Evolutionary conservation across 2,329 filamentous ascomycete species (phyloP).

Genomic region (Emmonsiellopsis sp.): DNA sequence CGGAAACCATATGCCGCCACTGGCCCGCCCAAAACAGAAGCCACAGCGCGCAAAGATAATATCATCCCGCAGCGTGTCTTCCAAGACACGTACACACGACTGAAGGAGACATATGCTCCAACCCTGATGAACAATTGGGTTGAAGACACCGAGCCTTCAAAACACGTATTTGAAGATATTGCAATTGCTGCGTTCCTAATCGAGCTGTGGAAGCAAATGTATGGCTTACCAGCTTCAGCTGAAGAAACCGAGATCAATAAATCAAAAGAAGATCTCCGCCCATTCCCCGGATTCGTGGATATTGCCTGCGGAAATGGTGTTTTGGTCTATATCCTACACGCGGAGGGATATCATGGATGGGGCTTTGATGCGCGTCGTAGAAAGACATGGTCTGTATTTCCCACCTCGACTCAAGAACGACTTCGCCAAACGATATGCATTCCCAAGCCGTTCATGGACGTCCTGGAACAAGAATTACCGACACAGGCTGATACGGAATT

Average conservation of each 20-base stretch:
- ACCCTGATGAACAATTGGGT: constrained; percentile 66
- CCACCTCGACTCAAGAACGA: constrained; percentile 34
- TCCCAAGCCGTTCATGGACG: constrained; percentile 40
- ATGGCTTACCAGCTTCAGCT: constrained; percentile 33
- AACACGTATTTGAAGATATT: constrained; percentile 93
- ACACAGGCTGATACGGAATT: background rate
- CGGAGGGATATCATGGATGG: constrained; percentile 76
- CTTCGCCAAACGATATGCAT: constrained; percentile 53
- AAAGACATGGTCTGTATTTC: constrained; percentile 76
- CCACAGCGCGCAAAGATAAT: constrained; percentile 76
- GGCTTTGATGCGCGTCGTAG: constrained; percentile 84
- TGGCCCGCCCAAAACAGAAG: constrained; percentile 43
- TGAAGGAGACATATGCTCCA: constrained; percentile 73
- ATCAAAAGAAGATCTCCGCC: background rate
- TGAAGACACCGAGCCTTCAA: constrained; percentile 75
- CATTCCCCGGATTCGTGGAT: constrained; percentile 85
- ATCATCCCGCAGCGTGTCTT: constrained; percentile 66
- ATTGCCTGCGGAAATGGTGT: constrained; percentile 94
- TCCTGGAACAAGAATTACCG: constrained; percentile 3
- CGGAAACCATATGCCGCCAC: constrained; percentile 15
- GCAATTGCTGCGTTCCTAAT: constrained; percentile 86
- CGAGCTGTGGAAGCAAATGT: constrained; percentile 84
- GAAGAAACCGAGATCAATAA: constrained; percentile 8
- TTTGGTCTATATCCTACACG: constrained; percentile 69
- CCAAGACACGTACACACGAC: constrained; percentile 69